Conservation (phyloP, 768 basidiomycete species). For the Boletus insuetus region DNA sequence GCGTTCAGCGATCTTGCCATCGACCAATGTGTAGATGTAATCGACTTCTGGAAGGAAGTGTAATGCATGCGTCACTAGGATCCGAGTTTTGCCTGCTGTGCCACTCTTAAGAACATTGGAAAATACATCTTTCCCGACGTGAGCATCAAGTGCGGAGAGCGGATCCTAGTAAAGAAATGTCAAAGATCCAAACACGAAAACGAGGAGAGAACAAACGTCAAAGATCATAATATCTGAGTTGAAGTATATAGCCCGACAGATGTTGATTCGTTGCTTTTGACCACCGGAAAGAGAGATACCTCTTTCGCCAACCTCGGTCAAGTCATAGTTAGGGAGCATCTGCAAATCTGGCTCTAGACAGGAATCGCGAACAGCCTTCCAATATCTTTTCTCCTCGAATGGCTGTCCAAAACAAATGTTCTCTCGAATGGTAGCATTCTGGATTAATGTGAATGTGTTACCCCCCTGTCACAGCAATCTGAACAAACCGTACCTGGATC, state of each 20-base stretch:
- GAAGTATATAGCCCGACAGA: conserved; percentile 85
- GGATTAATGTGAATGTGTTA: background rate
- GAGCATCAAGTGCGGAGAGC: conserved; percentile 87
- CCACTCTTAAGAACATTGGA: conserved; percentile 73
- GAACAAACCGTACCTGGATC: conserved; percentile 60
- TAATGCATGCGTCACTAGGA: conserved; percentile 89
- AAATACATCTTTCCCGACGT: conserved; percentile 87
- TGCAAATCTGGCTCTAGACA: conserved; percentile 81
- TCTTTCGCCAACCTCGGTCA: conserved; percentile 83
- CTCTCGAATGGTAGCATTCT: conserved; percentile 84
- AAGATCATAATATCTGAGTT: conserved; percentile 85
- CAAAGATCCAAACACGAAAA: background rate
- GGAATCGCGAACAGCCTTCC: conserved; percentile 74
- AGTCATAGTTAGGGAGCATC: conserved; percentile 71
- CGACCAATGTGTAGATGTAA: conserved; percentile 75
- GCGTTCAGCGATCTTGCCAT: conserved; percentile 75
- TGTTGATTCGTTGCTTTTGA: conserved; percentile 76
- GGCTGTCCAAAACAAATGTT: conserved; percentile 87
- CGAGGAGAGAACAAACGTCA: conserved; percentile 41
- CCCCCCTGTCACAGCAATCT: background rate
- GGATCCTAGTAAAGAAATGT: conserved; percentile 52
- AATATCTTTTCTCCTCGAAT: conserved; percentile 79
- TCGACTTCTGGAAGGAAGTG: conserved; percentile 89
- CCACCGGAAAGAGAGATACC: conserved; percentile 90
- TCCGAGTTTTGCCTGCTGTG: conserved; percentile 66